phyloP scores from a whole-genome alignment of 768 basidiomycete species.

The Rhizopogon sp. region DNA sequence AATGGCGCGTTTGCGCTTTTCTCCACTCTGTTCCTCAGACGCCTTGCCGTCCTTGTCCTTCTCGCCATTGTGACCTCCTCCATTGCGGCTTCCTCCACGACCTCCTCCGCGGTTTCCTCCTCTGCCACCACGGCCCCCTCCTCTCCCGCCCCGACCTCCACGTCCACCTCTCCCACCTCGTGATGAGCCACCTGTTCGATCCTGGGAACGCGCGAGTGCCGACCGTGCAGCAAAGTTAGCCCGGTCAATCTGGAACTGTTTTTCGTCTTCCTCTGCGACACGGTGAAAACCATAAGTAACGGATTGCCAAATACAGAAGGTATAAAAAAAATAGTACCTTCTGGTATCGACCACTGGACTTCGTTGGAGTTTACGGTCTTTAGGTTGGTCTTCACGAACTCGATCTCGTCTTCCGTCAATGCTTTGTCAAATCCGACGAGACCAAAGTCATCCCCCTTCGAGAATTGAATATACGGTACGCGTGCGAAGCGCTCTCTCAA shows the following conservation, averaged over 20 bases:
- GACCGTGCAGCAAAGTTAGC: slow-evolving; percentile 63
- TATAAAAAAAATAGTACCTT: slow-evolving; percentile 40
- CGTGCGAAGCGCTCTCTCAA: slow-evolving; percentile 43
- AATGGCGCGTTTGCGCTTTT: slow-evolving; percentile 72
- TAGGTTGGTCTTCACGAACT: slow-evolving; percentile 60
- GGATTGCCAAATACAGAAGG: neutral
- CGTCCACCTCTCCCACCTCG: slow-evolving; percentile 42
- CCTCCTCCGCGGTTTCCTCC: slow-evolving; percentile 23
- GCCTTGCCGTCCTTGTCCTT: slow-evolving; percentile 14
- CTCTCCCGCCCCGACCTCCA: slow-evolving; percentile 26
- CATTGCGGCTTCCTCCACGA: slow-evolving; percentile 14
- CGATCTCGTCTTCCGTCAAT: slow-evolving; percentile 67
- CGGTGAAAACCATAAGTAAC: slow-evolving; percentile 1
- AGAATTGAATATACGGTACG: slow-evolving; percentile 43
- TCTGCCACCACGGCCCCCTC: slow-evolving; percentile 32
- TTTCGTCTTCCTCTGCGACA: slow-evolving; percentile 64
- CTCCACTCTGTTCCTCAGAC: slow-evolving; percentile 48
- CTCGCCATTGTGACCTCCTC: slow-evolving; percentile 9
- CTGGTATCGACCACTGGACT: slow-evolving; percentile 59
- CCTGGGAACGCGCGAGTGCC: slow-evolving; percentile 33
- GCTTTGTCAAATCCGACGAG: slow-evolving; percentile 56
- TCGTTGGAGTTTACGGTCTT: slow-evolving; percentile 60
- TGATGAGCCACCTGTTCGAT: slow-evolving; percentile 29
- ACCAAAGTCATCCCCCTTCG: slow-evolving; percentile 40
- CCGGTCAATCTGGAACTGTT: slow-evolving; percentile 68